phyloP scores from a whole-genome alignment of 2,329 filamentous ascomycete genomes.

The Xylariaceae sp. region DNA sequence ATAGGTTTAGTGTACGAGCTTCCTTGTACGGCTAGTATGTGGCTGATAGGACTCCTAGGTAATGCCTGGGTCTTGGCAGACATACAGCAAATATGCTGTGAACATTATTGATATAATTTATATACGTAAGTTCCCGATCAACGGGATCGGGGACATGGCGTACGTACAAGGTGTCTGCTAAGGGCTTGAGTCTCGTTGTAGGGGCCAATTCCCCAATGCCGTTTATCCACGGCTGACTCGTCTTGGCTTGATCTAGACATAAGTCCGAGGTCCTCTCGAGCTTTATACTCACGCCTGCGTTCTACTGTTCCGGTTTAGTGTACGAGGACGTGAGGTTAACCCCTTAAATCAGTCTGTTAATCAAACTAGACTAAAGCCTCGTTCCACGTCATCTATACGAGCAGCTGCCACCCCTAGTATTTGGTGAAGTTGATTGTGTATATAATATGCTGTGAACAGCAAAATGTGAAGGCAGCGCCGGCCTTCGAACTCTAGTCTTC shows the following conservation, averaged over 20 bases:
- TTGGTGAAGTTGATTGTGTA: background rate
- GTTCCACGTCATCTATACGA: background rate
- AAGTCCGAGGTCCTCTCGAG: background rate
- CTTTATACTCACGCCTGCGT: background rate
- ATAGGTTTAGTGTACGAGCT: slow-evolving; percentile 19
- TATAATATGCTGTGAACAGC: slow-evolving; percentile 1
- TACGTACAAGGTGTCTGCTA: too few species aligned
- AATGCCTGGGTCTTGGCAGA: background rate
- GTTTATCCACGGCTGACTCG: background rate
- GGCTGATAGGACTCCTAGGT: too few species aligned
- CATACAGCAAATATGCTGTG: too few species aligned
- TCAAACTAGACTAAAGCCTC: background rate
- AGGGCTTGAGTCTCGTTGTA: too few species aligned
- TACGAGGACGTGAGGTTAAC: slow-evolving; percentile 5
- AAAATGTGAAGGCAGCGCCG: background rate
- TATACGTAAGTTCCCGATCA: too few species aligned
- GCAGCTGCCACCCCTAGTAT: background rate
- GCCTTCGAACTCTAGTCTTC: background rate
- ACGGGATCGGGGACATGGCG: too few species aligned
- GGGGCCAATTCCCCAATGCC: too few species aligned
- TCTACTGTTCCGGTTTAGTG: slow-evolving; percentile 8
- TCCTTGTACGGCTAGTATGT: slow-evolving; percentile 4
- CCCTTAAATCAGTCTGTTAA: background rate
- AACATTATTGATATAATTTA: too few species aligned
- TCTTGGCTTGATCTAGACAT: background rate